Percentiles rank a stretch among this genome's conserved stretches.
These are phyloP conservation scores for Thyridium curvatum DNA, from an alignment of 2,329 filamentous ascomycete species.

Conservation along the genomic window DNA sequence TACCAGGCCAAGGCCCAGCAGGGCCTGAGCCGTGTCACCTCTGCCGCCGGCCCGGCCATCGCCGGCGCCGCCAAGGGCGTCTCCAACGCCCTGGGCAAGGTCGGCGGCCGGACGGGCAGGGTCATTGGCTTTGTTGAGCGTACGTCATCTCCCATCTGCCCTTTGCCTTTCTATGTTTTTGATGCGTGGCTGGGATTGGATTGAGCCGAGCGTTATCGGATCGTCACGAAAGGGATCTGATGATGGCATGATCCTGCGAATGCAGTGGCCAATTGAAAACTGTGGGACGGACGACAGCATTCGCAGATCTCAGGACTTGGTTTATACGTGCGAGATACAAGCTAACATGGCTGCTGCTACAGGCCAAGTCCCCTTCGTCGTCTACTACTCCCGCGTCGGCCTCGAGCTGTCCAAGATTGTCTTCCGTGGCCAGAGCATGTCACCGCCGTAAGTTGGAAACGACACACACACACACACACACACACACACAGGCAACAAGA, in stretches of 20 bases:
- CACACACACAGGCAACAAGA: no score
- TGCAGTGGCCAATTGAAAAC: no score
- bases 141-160: slow-evolving; percentile 42
- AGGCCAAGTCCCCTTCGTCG: slow-evolving; percentile 79
- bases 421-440: slow-evolving; percentile 84
- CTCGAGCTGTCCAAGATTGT: slow-evolving; percentile 85
- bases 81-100: slow-evolving; percentile 60
- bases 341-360: slow-evolving; percentile 8
- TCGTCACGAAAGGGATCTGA: no score
- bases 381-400: slow-evolving; percentile 90
- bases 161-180: slow-evolving; percentile 1
- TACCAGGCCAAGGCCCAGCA: slow-evolving; percentile 64
- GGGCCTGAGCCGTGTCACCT: slow-evolving; percentile 75
- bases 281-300: no score
- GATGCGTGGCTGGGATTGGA: background rate
- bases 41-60: slow-evolving; percentile 73
- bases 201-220: no score
- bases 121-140: slow-evolving; percentile 78
- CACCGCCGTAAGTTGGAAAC: slow-evolving; percentile 90
- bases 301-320: no score
- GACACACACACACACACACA: no score
- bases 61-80: slow-evolving; percentile 64
- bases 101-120: slow-evolving; percentile 78
- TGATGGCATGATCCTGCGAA: no score
- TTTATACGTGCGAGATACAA: no score